Evolutionary conservation across 306 rosid species (phyloP).

Genomic region (Inga leiocalycina): DNA sequence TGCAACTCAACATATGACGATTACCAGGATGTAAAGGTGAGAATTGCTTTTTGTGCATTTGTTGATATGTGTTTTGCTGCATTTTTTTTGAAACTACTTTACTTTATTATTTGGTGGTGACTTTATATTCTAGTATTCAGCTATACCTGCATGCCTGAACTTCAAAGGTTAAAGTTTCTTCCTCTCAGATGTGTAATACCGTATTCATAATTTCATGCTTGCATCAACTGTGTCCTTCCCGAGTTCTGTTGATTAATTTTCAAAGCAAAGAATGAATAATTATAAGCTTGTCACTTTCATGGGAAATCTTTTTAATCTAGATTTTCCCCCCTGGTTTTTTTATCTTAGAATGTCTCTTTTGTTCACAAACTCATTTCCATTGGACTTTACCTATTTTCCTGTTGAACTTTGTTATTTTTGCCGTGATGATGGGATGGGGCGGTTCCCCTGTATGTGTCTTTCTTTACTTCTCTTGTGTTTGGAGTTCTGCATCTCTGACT

Average conservation of each 20-base stretch:
- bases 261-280: neutral
- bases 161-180: neutral
- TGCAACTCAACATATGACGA: slow-evolving; percentile 41
- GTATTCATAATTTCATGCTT: neutral
- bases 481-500: neutral
- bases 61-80: neutral
- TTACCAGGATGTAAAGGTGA: slow-evolving; percentile 49
- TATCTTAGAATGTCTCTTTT: neutral
- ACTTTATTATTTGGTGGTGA: neutral
- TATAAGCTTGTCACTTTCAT: neutral
- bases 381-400: neutral
- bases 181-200: neutral
- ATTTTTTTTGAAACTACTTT: neutral
- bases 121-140: neutral
- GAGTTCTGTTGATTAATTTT: neutral
- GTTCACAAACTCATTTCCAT: neutral
- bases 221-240: neutral
- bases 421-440: neutral
- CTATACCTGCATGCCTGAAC: neutral
- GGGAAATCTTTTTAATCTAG: neutral
- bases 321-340: neutral
- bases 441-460: neutral
- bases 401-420: neutral
- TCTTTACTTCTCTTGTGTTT: neutral
- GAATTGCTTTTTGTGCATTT: slow-evolving; percentile 12